Evolutionary conservation across 1,284 basidiomycete species (phyloP).

Genomic region (Pascua sp.): DNA sequence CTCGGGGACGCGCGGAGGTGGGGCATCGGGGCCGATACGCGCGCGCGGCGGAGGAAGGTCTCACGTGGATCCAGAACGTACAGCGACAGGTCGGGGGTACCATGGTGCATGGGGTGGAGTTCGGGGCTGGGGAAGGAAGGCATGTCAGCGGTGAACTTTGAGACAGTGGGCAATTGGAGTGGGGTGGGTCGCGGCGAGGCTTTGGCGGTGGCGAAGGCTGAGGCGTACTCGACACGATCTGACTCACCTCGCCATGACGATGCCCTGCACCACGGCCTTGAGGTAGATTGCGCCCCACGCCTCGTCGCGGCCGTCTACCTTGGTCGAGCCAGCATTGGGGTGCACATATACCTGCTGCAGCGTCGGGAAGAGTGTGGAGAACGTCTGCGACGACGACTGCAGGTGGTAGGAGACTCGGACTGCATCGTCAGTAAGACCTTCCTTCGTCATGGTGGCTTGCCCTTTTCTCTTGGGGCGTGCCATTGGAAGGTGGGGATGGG

Average conservation of each 20-base stretch:
- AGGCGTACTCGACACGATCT: not conserved
- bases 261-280: constrained; percentile 44
- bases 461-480: not conserved
- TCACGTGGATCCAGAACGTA: constrained; percentile 47
- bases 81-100: constrained; percentile 37
- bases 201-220: not conserved
- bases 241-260: constrained; percentile 41
- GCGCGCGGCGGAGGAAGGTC: constrained; percentile 36
- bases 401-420: constrained; percentile 44
- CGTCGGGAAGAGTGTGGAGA: constrained; percentile 33
- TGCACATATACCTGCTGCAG: constrained; percentile 46
- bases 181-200: not conserved
- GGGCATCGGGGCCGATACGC: constrained; percentile 17
- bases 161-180: not conserved
- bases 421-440: constrained; percentile 12
- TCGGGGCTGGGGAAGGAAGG: constrained; percentile 32
- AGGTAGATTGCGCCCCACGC: constrained; percentile 45
- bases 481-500: not conserved
- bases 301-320: constrained; percentile 27
- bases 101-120: constrained; percentile 31
- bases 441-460: too few species aligned
- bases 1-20: constrained; percentile 16
- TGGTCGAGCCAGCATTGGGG: constrained; percentile 25
- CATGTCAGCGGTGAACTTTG: too few species aligned
- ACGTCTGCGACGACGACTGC: constrained; percentile 34